Evolutionary conservation across 495 filamentous ascomycete genomes (phyloP).

Genomic region (Lasiosphaeria hispida): DNA sequence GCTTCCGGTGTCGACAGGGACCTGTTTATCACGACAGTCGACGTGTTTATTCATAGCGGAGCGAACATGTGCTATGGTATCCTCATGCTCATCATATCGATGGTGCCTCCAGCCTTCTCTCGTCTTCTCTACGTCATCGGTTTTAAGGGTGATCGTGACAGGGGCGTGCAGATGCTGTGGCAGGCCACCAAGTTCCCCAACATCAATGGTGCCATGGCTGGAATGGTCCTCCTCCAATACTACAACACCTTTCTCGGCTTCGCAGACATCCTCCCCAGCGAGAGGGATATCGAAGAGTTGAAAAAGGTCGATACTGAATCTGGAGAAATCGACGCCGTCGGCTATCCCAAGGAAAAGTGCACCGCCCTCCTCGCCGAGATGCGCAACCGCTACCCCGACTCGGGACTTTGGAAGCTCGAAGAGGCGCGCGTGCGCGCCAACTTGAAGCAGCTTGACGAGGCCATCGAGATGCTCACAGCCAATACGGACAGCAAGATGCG

Average conservation of each 20-base stretch:
- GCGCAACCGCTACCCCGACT: conserved; percentile 75
- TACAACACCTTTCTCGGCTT: conserved; percentile 84
- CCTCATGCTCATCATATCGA: conserved; percentile 77
- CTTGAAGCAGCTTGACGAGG: conserved; percentile 63
- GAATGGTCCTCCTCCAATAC: conserved; percentile 74
- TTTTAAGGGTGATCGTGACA: conserved; percentile 84
- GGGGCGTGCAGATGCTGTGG: conserved; percentile 85
- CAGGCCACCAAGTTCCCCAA: conserved; percentile 84
- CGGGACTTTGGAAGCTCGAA: conserved; percentile 84
- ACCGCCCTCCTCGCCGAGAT: conserved; percentile 67
- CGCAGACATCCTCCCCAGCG: conserved; percentile 78
- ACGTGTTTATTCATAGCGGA: conserved; percentile 85
- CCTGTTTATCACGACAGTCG: conserved; percentile 65
- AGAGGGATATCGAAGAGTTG: conserved; percentile 47
- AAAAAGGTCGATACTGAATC: conserved; percentile 26
- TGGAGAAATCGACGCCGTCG: conserved; percentile 47
- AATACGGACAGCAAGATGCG: conserved; percentile 70
- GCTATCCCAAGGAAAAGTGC: conserved; percentile 72
- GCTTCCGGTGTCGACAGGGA: conserved; percentile 35
- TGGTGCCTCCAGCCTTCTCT: conserved; percentile 86
- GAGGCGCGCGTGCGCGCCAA: conserved; percentile 77
- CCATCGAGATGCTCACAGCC: conserved; percentile 60
- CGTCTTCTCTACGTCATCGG: conserved; percentile 84
- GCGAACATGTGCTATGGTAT: conserved; percentile 86
- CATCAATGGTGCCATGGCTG: conserved; percentile 87